Evolutionary conservation across 1,139 yeast genomes (phyloP), one percentile per base, ranked within the genome.

Genomic region (Geotrichum armillariae): DNA sequence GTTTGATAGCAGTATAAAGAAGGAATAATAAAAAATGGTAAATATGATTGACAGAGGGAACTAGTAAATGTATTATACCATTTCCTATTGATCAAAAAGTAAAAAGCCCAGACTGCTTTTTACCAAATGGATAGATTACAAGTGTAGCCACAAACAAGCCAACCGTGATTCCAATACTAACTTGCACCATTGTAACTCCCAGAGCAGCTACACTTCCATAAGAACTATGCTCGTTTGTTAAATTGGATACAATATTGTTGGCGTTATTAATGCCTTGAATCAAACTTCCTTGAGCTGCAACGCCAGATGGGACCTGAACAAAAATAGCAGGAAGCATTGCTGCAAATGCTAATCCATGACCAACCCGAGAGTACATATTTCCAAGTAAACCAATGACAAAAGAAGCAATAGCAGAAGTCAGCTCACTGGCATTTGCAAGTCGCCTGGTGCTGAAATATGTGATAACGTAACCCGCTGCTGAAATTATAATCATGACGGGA

Each of bases 241-340:
- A 51, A 39, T 71, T 69, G 40, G 75, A 69, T 2, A 86, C 87
- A 56, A 91, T 79, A 53, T 73, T 72, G 62, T 90, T 82, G 0
- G 98, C 97, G 34, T 80, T 77, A 38, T 73, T 73, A 14, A 91
- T 77, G 48, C 98, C 98, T 0, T 94, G 77, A 20, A 90, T 75
- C 48, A 91, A 76, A 4, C 95, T 79, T 36, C 94, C 85, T 60
- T 89, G 93, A 0, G 95, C 82, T 0, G 98, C 96, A 53, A 91
- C 82, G 63, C 97, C 97, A 1, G 94, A 83, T 4, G 98, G 98
- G 41, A 91, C 98, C 66, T 85, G 95, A 4, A 90, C 95, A 63
- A 91, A 90, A 50, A 91, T 88, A 0, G 94, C 97, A 0, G 98
- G 98, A 52, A 91, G 70, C 95, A 91, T 91, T 3, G 96, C 95